Conservation (phyloP, 257 asterid genomes). For the Vinca minor region DNA sequence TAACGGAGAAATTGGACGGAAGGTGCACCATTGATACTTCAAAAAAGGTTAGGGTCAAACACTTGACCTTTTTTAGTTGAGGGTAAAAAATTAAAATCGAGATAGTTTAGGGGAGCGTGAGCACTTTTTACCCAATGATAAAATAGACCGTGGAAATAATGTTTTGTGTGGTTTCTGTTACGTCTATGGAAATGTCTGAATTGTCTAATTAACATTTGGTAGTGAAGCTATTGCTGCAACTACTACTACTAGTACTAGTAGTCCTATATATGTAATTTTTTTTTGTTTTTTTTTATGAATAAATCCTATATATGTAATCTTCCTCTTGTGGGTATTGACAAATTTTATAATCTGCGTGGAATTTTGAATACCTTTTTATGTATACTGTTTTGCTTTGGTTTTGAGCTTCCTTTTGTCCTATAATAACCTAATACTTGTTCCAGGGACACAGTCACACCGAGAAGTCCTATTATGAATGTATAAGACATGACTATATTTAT, state of each 20-base stretch:
- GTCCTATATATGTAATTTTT: too few relatives aligned
- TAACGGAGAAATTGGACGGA: too few relatives aligned
- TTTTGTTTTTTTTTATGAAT: too few relatives aligned
- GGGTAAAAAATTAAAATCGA: too few relatives aligned
- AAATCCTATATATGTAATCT: too few relatives aligned
- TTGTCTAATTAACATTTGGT: conserved; percentile 5
- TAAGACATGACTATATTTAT: conserved; percentile 2
- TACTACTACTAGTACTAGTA: not conserved
- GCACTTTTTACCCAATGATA: too few relatives aligned
- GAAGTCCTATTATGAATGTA: conserved; percentile 3
- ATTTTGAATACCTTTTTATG: not conserved
- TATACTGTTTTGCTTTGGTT: not conserved
- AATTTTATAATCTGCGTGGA: not conserved
- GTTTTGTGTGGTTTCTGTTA: conserved; percentile 9
- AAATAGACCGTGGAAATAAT: too few relatives aligned
- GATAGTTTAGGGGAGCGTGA: too few relatives aligned
- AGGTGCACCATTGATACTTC: too few relatives aligned
- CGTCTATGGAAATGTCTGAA: conserved; percentile 3
- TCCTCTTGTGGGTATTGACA: not conserved
- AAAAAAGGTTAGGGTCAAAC: too few relatives aligned
- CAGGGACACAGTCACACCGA: too few relatives aligned
- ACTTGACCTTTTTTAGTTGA: too few relatives aligned
- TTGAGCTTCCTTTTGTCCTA: not conserved
- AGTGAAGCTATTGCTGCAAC: not conserved
- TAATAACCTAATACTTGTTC: not conserved